Evolutionary conservation across 2,329 filamentous ascomycete species (phyloP), one percentile per base, ranked within the genome.

Genomic region (Neurospora sp.): DNA sequence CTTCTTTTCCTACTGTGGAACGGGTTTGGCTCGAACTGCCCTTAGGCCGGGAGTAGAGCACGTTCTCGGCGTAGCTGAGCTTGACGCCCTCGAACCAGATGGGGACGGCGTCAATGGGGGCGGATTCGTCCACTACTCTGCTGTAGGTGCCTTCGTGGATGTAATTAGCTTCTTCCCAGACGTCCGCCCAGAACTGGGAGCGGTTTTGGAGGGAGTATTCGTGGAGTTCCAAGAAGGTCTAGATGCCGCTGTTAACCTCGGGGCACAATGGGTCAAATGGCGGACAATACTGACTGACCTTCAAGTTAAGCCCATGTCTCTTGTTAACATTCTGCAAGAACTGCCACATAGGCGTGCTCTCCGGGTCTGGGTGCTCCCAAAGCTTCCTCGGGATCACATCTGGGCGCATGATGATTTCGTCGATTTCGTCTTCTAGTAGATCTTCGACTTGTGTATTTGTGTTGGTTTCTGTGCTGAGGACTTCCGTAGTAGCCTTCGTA

Each of bases 1-100:
- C 91, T 73, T 92, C 91, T 78, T 96, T 96, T 71, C 87, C 82
- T 4, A 77, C 74, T 0, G 82, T 91, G 8, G 83, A 83, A 4
- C 83, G 81, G 17, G 33, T 82, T 76, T 2, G 81, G 83, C 0
- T 81, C 78, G 10, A 83, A 76, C 79, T 77, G 3, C 36, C 28
- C 37, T 41, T 39, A 12, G 78, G 77, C 15, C 82, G 81, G 1
- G 85, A 85, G 81, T 87, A 94, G 36, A 97, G 86, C 36, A 93
- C 80, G 77, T 96, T 96, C 80, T 96, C 92, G 5, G 92, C 90
- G 77, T 89, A 95, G 76, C 93, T 96, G 74, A 96, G 79, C 5
- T 82, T 80, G 1, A 93, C 84, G 38, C 92, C 92, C 1, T 87
- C 81, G 78, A 96, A 96, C 92, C 92, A 96, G 52, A 83, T 81